Evolutionary conservation across 1,284 basidiomycete species (phyloP).

Genomic region (Ustilago tritici): DNA sequence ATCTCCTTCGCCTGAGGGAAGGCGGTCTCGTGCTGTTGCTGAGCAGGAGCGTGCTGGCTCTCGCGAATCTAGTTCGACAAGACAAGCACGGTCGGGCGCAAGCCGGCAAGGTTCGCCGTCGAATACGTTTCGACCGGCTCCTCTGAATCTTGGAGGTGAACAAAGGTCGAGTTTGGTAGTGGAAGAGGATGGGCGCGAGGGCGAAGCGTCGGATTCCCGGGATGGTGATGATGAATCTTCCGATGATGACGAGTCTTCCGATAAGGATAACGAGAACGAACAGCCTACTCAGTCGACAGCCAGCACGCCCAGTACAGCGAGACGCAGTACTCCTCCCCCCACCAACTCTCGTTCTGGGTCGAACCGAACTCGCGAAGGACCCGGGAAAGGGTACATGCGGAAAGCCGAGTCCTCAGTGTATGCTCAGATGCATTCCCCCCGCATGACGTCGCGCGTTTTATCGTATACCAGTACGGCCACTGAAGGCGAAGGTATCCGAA

Average conservation of each 20-base stretch:
- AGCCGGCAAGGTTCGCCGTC: conserved; percentile 5
- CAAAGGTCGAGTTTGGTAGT: conserved; percentile 21
- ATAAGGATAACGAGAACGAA: conserved; percentile 30
- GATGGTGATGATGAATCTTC: conserved; percentile 63
- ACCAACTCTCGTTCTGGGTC: conserved; percentile 17
- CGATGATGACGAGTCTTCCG: conserved; percentile 38
- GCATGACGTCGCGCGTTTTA: conserved; percentile 32
- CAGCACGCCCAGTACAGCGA: neutral
- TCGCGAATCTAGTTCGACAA: neutral
- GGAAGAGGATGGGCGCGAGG: conserved; percentile 17
- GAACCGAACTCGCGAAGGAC: conserved; percentile 29
- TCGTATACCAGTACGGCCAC: conserved; percentile 35
- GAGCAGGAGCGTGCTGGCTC: neutral
- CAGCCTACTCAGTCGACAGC: conserved; percentile 15
- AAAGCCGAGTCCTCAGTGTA: conserved; percentile 44
- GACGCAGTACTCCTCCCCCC: conserved; percentile 16
- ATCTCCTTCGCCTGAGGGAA: conserved; percentile 20
- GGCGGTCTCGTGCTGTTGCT: conserved; percentile 10
- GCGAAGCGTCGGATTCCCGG: conserved; percentile 49
- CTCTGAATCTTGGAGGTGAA: neutral
- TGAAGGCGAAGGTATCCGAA: conserved; percentile 30
- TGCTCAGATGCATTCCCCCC: conserved; percentile 40
- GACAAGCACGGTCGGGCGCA: neutral
- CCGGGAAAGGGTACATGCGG: conserved; percentile 40
- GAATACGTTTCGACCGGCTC: conserved; percentile 3